These are phyloP conservation scores for Oemleria cerasiformis DNA, from an alignment of 306 rosid species.

Conservation along the genomic window DNA sequence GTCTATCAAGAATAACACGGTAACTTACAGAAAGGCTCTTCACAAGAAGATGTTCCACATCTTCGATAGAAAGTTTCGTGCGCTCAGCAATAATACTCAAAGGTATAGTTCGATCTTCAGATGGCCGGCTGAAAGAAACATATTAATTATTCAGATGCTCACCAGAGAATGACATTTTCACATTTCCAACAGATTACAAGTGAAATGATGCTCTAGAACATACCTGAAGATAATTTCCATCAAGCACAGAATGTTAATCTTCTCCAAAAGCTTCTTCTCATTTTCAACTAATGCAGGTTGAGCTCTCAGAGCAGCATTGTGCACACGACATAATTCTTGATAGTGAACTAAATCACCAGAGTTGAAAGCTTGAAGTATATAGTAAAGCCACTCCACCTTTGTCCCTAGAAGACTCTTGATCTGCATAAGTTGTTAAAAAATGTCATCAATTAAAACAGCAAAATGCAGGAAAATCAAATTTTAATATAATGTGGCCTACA, in stretches of 20 bases:
- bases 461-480: conserved; percentile 4
- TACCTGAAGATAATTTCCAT: conserved; percentile 99
- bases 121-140: conserved; percentile 76
- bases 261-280: conserved; percentile 84
- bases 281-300: conserved; percentile 94
- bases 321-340: conserved; percentile 90
- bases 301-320: conserved; percentile 82
- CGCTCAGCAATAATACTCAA: conserved; percentile 86
- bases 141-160: not conserved
- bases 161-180: too few species aligned
- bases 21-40: conserved; percentile 94
- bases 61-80: conserved; percentile 90
- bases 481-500: not conserved
- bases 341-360: conserved; percentile 86
- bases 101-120: conserved; percentile 95
- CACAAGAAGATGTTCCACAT: conserved; percentile 97
- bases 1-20: not conserved
- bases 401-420: conserved; percentile 82
- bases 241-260: conserved; percentile 95
- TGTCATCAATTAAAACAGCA: conserved; percentile 1
- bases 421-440: conserved; percentile 38
- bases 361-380: conserved; percentile 92
- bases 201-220: conserved; percentile 8
- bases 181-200: not conserved
- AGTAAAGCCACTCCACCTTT: conserved; percentile 99